Conservation (phyloP, 2,329 filamentous ascomycete species). For the Fusarium sp. region DNA sequence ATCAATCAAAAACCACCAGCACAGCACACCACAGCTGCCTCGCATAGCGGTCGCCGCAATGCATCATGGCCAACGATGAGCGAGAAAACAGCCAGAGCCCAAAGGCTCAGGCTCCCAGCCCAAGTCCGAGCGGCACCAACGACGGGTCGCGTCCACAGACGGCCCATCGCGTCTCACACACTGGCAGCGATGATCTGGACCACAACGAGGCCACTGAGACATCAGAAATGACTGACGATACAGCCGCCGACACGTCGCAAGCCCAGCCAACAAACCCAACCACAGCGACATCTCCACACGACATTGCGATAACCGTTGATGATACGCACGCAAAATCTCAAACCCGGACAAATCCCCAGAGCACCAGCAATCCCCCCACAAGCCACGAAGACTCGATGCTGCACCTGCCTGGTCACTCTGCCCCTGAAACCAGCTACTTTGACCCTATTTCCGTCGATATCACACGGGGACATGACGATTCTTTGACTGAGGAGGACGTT, state of each 20-base stretch:
- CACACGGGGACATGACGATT: conserved; percentile 53
- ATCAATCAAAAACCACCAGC: conserved; percentile 7
- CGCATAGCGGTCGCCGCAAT: conserved; percentile 41
- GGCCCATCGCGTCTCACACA: conserved; percentile 39
- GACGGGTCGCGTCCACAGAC: conserved; percentile 39
- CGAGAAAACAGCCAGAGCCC: conserved; percentile 35
- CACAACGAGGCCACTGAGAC: conserved; percentile 23
- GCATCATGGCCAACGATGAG: conserved; percentile 52
- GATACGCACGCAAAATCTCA: conserved; percentile 17
- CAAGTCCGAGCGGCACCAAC: conserved; percentile 5
- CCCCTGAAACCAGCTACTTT: conserved; percentile 54
- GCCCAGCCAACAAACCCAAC: conserved; percentile 14
- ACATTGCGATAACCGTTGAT: conserved; percentile 33
- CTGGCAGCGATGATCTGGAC: conserved; percentile 12
- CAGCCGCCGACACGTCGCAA: conserved; percentile 21
- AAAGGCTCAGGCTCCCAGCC: conserved; percentile 23
- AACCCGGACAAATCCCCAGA: conserved; percentile 1
- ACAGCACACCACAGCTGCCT: conserved; percentile 6
- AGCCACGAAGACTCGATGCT: conserved; percentile 27
- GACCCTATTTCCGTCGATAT: conserved; percentile 52
- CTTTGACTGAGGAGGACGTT: conserved; percentile 63
- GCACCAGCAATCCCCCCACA: conserved; percentile 7
- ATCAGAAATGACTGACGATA: conserved; percentile 29
- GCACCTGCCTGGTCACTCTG: conserved; percentile 32
- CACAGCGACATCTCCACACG: conserved; percentile 14